These are phyloP conservation scores for Fragilaria crotonensis DNA, from an alignment of 108 stramenopile genomes.

Conservation along the genomic window DNA sequence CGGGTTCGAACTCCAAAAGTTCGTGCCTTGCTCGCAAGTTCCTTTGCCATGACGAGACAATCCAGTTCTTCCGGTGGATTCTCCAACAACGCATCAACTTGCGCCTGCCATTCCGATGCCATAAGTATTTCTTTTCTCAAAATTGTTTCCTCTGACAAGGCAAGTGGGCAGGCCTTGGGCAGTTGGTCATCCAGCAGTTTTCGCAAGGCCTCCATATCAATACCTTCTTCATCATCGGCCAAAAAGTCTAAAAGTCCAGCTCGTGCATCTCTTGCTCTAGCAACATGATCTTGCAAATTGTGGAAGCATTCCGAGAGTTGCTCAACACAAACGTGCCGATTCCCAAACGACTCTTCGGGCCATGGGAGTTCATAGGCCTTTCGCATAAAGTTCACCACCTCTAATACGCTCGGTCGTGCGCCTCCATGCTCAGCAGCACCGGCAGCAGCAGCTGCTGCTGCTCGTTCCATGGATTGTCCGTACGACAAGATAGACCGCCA, in stretches of 20 bases:
- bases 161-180: conserved; percentile 26
- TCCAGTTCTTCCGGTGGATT: neutral
- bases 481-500: conserved; percentile 24
- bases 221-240: conserved; percentile 42
- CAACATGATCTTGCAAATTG: conserved; percentile 16
- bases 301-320: conserved; percentile 16
- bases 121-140: conserved; percentile 20
- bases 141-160: conserved; percentile 34
- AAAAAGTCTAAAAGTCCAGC: conserved; percentile 24
- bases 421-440: conserved; percentile 1
- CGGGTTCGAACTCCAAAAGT: conserved; percentile 23
- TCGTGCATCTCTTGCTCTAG: conserved; percentile 17
- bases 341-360: conserved; percentile 23
- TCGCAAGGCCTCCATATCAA: conserved; percentile 47
- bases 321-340: conserved; percentile 18
- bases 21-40: conserved; percentile 10
- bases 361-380: conserved; percentile 16
- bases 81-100: conserved; percentile 12
- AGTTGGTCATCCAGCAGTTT: conserved; percentile 32
- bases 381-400: conserved; percentile 11
- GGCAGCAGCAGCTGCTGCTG: conserved; percentile 5
- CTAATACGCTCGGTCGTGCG: conserved; percentile 6
- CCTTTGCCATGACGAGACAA: neutral
- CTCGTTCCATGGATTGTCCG: conserved; percentile 21
- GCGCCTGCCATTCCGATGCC: conserved; percentile 39